These are phyloP conservation scores for Dictyostelium discoideum DNA, from an alignment of 78 protist genomes.

Conservation along the genomic window DNA sequence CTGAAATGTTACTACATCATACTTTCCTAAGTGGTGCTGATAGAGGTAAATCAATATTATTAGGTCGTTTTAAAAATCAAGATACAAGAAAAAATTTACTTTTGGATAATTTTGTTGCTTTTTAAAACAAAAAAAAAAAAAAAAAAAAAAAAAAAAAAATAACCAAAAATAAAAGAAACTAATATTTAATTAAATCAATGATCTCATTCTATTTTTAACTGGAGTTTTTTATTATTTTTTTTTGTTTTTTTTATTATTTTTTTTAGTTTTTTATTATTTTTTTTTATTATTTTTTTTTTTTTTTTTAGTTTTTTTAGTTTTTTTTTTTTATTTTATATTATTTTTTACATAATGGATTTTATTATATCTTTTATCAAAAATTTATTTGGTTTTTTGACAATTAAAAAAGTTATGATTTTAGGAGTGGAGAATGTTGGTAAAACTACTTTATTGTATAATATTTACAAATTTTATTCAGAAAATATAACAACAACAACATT, in stretches of 20 bases:
- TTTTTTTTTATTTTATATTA: no score
- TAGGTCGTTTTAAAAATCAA: slow-evolving; percentile 47
- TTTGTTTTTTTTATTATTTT: no score
- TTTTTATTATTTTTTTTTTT: no score
- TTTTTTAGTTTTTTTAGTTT: no score
- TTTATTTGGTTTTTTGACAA: background rate
- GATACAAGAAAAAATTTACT: slow-evolving; percentile 50
- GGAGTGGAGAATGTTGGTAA: background rate
- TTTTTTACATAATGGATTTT: background rate
- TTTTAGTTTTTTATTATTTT: no score
- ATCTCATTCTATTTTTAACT: no score
- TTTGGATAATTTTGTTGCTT: slow-evolving; percentile 68
- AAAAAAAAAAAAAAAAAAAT: background rate
- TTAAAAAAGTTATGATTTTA: background rate
- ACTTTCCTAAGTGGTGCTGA: slow-evolving; percentile 29
- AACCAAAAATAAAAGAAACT: background rate
- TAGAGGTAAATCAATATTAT: slow-evolving; percentile 32
- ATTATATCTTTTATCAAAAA: background rate
- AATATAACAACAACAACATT: no score
- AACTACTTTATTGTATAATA: background rate
- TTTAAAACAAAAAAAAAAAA: slow-evolving; percentile 19
- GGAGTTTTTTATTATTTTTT: no score
- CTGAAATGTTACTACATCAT: slow-evolving; percentile 68
- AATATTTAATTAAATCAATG: background rate
- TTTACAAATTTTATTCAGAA: background rate